Evolutionary conservation across 306 rosid species (phyloP), one percentile per base, ranked within the genome.

Genomic region (Dalbergia cochinchinensis): DNA sequence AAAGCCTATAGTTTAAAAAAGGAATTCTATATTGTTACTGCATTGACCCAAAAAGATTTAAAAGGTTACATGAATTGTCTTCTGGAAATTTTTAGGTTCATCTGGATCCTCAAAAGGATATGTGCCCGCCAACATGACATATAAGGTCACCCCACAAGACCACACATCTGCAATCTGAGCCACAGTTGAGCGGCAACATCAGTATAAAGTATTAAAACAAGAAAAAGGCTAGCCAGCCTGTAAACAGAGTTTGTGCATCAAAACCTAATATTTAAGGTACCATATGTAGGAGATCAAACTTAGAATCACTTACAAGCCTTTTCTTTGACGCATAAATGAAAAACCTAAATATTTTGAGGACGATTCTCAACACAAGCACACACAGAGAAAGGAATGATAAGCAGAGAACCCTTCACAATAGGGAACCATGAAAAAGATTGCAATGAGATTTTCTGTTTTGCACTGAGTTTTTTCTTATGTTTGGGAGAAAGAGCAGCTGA

Each of bases 81-180:
- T 95, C 68, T 94, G 92, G 78, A 95, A 92, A 89, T 92, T 95
- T 81, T 89, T 92, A 51, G 99, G 99, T 82, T 94, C 97, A 59
- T 81, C 97, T 1, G 97, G 97, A 82, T 94, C 97, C 89, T 94
- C 97, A 14, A 95, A 95, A 70, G 99, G 99, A 85, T 92, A 95
- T 65, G 98, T 92, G 51, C 98, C 99, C 66, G 91, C 94, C 92
- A 95, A 90, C 99, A 94, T 94, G 76, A 94, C 99, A 73, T 92
- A 94, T 63, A 94, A 90, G 79, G 99, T 94, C 79, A 94, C 97
- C 75, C 99, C 99, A 87, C 99, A 92, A 20, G 99, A 94, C 99
- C 99, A 94, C 34, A 92, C 99, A 74, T 94, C 99, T 5, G 99
- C 99, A 83, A 92, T 87, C 99, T 94, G 91, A 82, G 74, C 63